phyloP scores from a whole-genome alignment of 2,329 filamentous ascomycete species.

The Fusarium lateritium region DNA sequence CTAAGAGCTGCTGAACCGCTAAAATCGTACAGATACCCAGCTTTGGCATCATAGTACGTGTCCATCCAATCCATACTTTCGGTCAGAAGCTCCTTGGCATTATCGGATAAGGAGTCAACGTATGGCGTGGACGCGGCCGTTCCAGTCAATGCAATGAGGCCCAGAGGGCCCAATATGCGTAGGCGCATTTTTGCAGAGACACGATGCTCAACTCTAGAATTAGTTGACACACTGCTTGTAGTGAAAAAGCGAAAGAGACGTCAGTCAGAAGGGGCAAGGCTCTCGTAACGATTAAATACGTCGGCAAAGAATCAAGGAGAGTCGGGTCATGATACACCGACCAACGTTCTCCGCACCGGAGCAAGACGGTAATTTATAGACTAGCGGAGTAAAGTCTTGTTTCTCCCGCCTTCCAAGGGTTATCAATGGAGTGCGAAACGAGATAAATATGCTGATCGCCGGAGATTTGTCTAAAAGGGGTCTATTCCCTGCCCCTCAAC shows the following conservation, averaged over 20 bases:
- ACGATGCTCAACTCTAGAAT: too few species aligned
- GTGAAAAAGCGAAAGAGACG: too few species aligned
- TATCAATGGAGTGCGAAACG: not conserved
- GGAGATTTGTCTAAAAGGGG: slow-evolving; percentile 4
- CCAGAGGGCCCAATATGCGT: not conserved
- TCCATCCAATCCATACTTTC: slow-evolving; percentile 69
- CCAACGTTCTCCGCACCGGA: not conserved
- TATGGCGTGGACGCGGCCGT: not conserved
- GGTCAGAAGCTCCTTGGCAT: slow-evolving; percentile 34
- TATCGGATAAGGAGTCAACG: slow-evolving; percentile 15
- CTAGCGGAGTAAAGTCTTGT: not conserved
- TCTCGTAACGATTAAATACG: too few species aligned
- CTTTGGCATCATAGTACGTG: slow-evolving; percentile 65
- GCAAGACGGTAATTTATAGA: not conserved
- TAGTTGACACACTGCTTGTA: too few species aligned
- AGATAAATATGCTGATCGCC: not conserved
- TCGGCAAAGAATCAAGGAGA: not conserved
- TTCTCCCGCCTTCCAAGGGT: not conserved
- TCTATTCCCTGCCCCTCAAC: not conserved
- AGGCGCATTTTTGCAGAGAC: slow-evolving; percentile 13
- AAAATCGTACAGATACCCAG: slow-evolving; percentile 68
- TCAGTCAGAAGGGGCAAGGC: too few species aligned
- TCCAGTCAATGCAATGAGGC: not conserved
- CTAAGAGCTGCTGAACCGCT: slow-evolving; percentile 61
- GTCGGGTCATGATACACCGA: not conserved